Evolutionary conservation across 768 basidiomycete genomes (phyloP).

Genomic region (Tylopilus felleus): DNA sequence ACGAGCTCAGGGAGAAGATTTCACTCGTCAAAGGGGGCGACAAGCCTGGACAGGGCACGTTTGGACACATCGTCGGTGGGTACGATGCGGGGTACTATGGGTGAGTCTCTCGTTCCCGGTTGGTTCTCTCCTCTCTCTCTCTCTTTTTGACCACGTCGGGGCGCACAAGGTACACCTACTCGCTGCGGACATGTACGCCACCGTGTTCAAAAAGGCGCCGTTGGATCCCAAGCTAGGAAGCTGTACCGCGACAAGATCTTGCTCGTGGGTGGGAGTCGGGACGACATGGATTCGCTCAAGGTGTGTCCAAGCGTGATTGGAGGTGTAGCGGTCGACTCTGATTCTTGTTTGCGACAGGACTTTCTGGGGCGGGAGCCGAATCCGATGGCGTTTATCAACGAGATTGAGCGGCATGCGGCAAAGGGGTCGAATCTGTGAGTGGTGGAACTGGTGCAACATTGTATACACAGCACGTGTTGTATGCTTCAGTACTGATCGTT

Average conservation of each 20-base stretch:
- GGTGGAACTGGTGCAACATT: not conserved
- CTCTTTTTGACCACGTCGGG: too few species aligned
- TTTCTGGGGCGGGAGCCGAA: not conserved
- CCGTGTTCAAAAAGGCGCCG: constrained; percentile 79
- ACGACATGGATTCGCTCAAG: constrained; percentile 67
- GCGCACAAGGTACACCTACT: too few species aligned
- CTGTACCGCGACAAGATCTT: constrained; percentile 77
- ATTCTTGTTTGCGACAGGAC: not conserved
- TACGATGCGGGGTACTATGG: constrained; percentile 67
- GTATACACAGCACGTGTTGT: too few species aligned
- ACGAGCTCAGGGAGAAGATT: constrained; percentile 61
- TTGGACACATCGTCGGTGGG: constrained; percentile 75
- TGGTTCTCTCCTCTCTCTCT: not conserved
- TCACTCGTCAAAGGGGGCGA: constrained; percentile 65
- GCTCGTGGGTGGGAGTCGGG: constrained; percentile 63
- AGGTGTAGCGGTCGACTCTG: not conserved
- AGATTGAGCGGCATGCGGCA: not conserved
- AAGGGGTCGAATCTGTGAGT: not conserved
- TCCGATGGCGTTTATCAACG: not conserved
- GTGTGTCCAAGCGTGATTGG: constrained; percentile 32
- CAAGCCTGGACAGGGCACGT: constrained; percentile 68
- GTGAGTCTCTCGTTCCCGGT: constrained; percentile 33
- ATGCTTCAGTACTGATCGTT: too few species aligned
- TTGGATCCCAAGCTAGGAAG: constrained; percentile 65
- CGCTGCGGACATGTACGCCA: too few species aligned